These are phyloP conservation scores for Arthrinium puccinioides DNA, from an alignment of 2,329 filamentous ascomycete genomes.

Conservation along the genomic window DNA sequence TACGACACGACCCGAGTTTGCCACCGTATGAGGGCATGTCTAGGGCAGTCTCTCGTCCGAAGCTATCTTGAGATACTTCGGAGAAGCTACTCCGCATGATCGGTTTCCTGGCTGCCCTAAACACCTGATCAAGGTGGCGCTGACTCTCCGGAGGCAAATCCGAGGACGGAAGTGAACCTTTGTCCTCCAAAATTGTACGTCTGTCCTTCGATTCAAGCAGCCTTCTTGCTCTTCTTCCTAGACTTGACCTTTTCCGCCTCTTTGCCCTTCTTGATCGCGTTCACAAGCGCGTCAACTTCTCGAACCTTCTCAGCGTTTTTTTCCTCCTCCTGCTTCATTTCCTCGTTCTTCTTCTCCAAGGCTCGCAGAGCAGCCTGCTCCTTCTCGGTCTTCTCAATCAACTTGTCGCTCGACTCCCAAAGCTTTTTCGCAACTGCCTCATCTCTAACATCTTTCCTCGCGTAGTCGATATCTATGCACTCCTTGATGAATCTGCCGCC, in stretches of 20 bases:
- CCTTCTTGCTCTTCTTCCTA: slow-evolving; percentile 22
- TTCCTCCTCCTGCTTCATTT: slow-evolving; percentile 22
- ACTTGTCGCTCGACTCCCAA: slow-evolving; percentile 82
- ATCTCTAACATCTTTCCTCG: slow-evolving; percentile 67
- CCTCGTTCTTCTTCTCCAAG: slow-evolving; percentile 30
- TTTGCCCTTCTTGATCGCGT: slow-evolving; percentile 25
- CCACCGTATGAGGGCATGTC: no score
- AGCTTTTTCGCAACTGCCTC: slow-evolving; percentile 75
- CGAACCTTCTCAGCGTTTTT: slow-evolving; percentile 21
- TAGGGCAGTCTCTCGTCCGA: no score
- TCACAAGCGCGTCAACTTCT: slow-evolving; percentile 18
- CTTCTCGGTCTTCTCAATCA: slow-evolving; percentile 78
- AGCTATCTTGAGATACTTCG: no score
- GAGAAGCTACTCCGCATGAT: no score
- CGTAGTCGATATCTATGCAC: slow-evolving; percentile 68
- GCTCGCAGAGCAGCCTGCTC: slow-evolving; percentile 50
- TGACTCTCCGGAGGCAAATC: no score
- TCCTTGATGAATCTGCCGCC: slow-evolving; percentile 81
- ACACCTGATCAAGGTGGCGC: no score
- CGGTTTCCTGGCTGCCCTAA: no score
- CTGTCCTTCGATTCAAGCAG: slow-evolving; percentile 9
- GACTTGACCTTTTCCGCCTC: slow-evolving; percentile 24
- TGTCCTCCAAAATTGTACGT: not conserved
- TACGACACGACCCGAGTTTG: no score
- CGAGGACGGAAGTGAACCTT: no score